Conservation (phyloP, 163 green algal genomes). For the Scenedesmus sp. region DNA sequence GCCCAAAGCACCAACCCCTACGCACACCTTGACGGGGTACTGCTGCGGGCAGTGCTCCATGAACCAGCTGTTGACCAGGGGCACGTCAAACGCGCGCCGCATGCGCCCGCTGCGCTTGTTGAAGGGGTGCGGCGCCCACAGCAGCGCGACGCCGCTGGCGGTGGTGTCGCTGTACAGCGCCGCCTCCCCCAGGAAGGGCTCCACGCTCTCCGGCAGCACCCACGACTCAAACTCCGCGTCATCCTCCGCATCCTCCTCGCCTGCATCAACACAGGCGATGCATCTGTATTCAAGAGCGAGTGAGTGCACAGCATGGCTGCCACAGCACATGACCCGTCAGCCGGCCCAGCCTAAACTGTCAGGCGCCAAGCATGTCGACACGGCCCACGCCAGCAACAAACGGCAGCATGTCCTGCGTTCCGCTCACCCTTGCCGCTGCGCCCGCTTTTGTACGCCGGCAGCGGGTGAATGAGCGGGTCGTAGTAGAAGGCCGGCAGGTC, state of each 20-base stretch:
- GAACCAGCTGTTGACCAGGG: conserved; percentile 97
- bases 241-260: conserved; percentile 73
- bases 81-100: conserved; percentile 93
- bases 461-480: conserved; percentile 99
- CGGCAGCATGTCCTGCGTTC: too few relatives aligned
- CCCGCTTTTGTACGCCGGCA: conserved; percentile 88
- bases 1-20: too few relatives aligned
- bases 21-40: conserved; percentile 80
- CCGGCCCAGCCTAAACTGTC: background rate
- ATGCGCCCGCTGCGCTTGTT: conserved; percentile 91
- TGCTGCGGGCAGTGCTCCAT: conserved; percentile 92
- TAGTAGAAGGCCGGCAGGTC: conserved; percentile 99
- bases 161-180: conserved; percentile 95
- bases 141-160: conserved; percentile 92
- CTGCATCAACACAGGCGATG: too few relatives aligned
- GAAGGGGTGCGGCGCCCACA: conserved; percentile 97
- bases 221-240: conserved; percentile 84
- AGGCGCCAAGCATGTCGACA: background rate
- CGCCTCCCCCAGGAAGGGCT: conserved; percentile 82
- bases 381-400: too few relatives aligned
- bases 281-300: too few relatives aligned
- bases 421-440: conserved; percentile 51
- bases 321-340: too few relatives aligned
- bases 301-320: too few relatives aligned
- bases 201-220: conserved; percentile 84